Conservation (phyloP, 441 rosid genomes). For the Gossypium gossypioides region DNA sequence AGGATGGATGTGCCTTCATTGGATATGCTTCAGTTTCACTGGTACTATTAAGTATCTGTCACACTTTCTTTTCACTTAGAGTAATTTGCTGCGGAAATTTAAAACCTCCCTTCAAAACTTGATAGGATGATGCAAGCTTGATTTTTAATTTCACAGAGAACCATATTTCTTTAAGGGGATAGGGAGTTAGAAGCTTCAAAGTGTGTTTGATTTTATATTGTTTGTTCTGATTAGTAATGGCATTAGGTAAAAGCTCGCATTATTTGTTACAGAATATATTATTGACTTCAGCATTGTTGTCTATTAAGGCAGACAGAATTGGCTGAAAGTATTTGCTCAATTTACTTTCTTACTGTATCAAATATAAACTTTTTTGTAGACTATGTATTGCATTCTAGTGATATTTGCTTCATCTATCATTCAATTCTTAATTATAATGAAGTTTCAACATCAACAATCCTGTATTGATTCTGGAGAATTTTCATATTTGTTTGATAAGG, state of each 20-base stretch:
- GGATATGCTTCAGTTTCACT: slow-evolving; percentile 98
- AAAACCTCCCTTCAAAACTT: not conserved
- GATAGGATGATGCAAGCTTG: not conserved
- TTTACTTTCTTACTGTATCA: not conserved
- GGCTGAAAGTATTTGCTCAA: not conserved
- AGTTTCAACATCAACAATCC: not conserved
- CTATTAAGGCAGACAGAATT: not conserved
- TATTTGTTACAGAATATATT: not conserved
- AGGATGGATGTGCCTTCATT: slow-evolving; percentile 89
- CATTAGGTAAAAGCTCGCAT: not conserved
- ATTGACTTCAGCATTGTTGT: not conserved
- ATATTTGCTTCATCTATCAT: not conserved
- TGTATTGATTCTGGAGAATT: not conserved
- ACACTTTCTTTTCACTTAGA: not conserved
- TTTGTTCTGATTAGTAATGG: not conserved
- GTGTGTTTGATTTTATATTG: not conserved
- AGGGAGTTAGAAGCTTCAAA: not conserved
- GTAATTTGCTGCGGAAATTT: not conserved
- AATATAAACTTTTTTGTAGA: not conserved
- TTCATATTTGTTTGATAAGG: not conserved
- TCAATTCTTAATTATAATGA: not conserved
- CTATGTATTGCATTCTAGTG: not conserved
- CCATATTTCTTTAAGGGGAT: not conserved
- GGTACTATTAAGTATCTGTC: slow-evolving; percentile 31
- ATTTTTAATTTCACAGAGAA: not conserved